These are phyloP conservation scores for Chalara sp. DNA, from an alignment of 2,329 filamentous ascomycete species.

Conservation along the genomic window DNA sequence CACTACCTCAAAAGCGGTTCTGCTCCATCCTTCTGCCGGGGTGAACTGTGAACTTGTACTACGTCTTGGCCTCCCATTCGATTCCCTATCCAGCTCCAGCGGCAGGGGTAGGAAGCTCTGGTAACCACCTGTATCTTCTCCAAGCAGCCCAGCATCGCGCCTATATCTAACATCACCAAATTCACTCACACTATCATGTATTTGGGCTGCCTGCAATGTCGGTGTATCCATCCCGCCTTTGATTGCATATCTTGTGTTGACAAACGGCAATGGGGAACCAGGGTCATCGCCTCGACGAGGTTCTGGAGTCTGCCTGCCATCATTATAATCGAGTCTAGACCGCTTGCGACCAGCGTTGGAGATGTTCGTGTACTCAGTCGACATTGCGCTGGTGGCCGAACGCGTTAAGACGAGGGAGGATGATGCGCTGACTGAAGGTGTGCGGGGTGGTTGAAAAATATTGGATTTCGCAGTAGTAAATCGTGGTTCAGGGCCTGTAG, in stretches of 20 bases:
- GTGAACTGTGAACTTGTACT: neutral
- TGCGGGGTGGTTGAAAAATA: constrained; percentile 36
- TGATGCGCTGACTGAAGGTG: constrained; percentile 30
- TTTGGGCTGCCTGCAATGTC: constrained; percentile 23
- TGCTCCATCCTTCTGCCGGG: constrained; percentile 43
- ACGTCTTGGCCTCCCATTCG: constrained; percentile 1
- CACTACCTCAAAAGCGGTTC: constrained; percentile 45
- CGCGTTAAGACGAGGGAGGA: constrained; percentile 24
- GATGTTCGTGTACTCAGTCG: neutral
- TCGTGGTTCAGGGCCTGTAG: constrained; percentile 15
- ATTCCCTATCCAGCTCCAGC: constrained; percentile 4
- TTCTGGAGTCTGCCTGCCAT: constrained; percentile 5
- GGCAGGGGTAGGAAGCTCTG: constrained; percentile 1
- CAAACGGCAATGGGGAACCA: constrained; percentile 34
- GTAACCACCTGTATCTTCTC: neutral
- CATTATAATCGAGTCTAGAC: constrained; percentile 10
- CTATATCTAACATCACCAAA: constrained; percentile 34
- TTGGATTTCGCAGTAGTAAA: constrained; percentile 28
- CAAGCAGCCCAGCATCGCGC: constrained; percentile 9
- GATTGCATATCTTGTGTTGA: constrained; percentile 43
- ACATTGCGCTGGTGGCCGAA: constrained; percentile 10
- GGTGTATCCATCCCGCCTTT: constrained; percentile 43
- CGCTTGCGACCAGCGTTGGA: constrained; percentile 10
- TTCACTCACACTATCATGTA: constrained; percentile 24
- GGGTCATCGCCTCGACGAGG: constrained; percentile 11